phyloP scores from a whole-genome alignment of 73 alveolate genomes.

The Paramecium sonneborni region DNA sequence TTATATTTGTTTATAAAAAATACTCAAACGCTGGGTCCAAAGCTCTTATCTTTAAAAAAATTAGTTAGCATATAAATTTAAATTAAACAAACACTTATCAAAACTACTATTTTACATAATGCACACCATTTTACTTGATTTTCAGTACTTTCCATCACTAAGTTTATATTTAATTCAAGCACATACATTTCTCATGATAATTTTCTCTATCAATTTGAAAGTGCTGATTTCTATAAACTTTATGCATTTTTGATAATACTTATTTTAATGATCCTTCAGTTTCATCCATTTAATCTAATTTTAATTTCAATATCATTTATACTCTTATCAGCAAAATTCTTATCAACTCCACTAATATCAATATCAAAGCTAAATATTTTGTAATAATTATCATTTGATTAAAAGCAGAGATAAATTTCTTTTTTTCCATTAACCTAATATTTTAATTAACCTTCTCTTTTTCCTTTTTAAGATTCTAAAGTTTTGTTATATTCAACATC shows the following conservation, averaged over 20 bases:
- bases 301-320: not conserved
- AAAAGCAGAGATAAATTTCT: not conserved
- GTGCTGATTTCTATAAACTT: constrained; percentile 13
- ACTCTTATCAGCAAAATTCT: constrained; percentile 13
- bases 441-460: not conserved
- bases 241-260: constrained; percentile 1
- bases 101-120: not conserved
- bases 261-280: not conserved
- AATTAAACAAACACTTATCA: not conserved
- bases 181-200: not conserved
- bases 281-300: not conserved
- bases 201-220: constrained; percentile 10
- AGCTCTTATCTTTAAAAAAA: constrained; percentile 17
- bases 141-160: not conserved
- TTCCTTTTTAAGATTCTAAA: not conserved
- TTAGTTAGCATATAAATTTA: not conserved
- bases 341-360: constrained; percentile 32
- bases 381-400: not conserved
- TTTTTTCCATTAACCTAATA: not conserved
- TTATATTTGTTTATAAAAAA: not conserved
- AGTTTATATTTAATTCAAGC: not conserved
- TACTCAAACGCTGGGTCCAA: constrained; percentile 41
- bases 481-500: not conserved
- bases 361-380: constrained; percentile 24
- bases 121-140: constrained; percentile 11